phyloP scores from a whole-genome alignment of 768 basidiomycete species.

The Pulveroboletus sp. region DNA sequence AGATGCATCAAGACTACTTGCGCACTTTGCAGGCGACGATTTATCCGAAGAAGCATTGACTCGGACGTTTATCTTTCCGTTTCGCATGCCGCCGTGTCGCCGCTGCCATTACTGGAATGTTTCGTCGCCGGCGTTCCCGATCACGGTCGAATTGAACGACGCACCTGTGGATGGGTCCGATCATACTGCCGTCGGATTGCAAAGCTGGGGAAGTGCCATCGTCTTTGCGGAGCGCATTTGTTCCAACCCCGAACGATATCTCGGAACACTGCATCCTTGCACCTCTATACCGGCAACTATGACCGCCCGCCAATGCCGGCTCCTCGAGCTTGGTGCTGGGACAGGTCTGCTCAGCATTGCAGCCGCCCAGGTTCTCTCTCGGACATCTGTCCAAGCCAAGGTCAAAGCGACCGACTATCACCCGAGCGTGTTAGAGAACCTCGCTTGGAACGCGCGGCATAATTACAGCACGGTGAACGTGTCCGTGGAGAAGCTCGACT shows the following conservation, averaged over 20 bases:
- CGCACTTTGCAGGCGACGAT: slow-evolving; percentile 42
- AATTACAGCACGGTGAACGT: slow-evolving; percentile 43
- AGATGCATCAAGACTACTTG: slow-evolving; percentile 53
- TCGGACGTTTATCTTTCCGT: slow-evolving; percentile 50
- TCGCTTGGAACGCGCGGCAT: slow-evolving; percentile 50
- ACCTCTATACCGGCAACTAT: background rate
- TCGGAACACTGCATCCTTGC: slow-evolving; percentile 25
- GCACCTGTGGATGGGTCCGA: slow-evolving; percentile 58
- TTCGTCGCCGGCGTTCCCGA: background rate
- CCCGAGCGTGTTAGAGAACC: slow-evolving; percentile 66
- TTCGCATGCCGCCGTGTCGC: slow-evolving; percentile 10
- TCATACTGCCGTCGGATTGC: slow-evolving; percentile 76
- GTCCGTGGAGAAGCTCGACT: slow-evolving; percentile 54
- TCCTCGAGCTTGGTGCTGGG: slow-evolving; percentile 83
- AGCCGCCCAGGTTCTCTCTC: slow-evolving; percentile 43
- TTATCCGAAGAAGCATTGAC: slow-evolving; percentile 41
- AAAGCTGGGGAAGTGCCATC: slow-evolving; percentile 81
- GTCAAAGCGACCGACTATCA: slow-evolving; percentile 78
- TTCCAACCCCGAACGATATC: slow-evolving; percentile 36
- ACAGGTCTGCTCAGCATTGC: slow-evolving; percentile 80
- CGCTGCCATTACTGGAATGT: background rate
- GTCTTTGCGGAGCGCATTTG: slow-evolving; percentile 64
- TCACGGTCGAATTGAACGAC: slow-evolving; percentile 63
- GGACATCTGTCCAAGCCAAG: slow-evolving; percentile 9
- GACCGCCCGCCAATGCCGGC: slow-evolving; percentile 24